Evolutionary conservation across 2,329 filamentous ascomycete genomes (phyloP), one percentile per base, ranked within the genome.

Genomic region (Chaetomium strumarium): DNA sequence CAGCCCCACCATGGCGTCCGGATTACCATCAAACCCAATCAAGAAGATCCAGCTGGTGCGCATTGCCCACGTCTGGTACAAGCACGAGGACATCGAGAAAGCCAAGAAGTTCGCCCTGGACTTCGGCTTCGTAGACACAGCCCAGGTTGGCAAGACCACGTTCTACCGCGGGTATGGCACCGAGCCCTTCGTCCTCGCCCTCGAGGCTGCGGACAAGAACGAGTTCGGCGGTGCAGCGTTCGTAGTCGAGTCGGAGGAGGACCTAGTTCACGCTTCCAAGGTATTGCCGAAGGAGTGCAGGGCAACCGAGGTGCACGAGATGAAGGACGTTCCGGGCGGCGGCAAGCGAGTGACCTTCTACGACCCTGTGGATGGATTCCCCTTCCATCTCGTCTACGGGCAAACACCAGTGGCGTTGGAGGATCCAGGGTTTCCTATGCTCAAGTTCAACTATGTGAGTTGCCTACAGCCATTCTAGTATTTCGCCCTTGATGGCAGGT

Each of bases 161-260:
- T 85, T 79, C 69, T 83, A 76, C 64, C 75, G 79, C 38, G 82
- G 82, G 16, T 84, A 83, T 61, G 80, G 82, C 13, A 68, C 67
- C 7, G 80, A 84, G 58, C 79, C 80, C 12, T 84, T 80, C 63
- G 69, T 83, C 2, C 72, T 84, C 41, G 81, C 78, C 57, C 74
- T 79, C 44, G 71, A 73, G 53, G 68, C 70, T 46, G 72, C 76
- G 1, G 62, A 66, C 45, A 66, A 72, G 62, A 68, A 77, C 53
- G 68, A 72, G 51, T 86, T 84, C 61, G 72, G 75, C 6, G 82
- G 82, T 2, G 73, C 75, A 0, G 78, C 73, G 1, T 85, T 81
- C 56, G 76, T 75, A 34, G 82, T 84, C 6, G 76, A 78, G 56
- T 74, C 71, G 6, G 70, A 75, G 59, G 75, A 74, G 2, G 80